Evolutionary conservation across 2,329 filamentous ascomycete species (phyloP), one percentile per base, ranked within the genome.

Genomic region (Fusarium fracticaudum): DNA sequence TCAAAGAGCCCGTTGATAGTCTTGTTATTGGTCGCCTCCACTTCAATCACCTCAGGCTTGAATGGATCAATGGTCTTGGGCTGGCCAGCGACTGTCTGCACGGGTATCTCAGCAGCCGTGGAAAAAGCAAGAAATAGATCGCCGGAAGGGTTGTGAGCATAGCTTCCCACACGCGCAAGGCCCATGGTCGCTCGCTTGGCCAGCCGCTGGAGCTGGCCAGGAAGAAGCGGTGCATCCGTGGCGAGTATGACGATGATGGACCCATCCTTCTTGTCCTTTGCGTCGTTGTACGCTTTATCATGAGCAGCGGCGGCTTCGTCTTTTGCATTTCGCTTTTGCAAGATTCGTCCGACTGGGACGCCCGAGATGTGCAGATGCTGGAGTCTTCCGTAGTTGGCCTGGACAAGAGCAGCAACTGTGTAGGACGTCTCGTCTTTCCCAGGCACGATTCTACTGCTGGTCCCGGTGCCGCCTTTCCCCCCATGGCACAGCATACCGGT

Each of bases 401-500:
- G 47, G 15, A 51, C 47, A 18, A 51, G 47, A 7, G 47, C 47
- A 2, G 47, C 47, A 18, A 51, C 47, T 1, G 47, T 51, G 11
- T 33, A 33, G 0, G 22, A 51, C 1, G 15, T 51, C 5, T 18
- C 22, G 22, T 18, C 3, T 2, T 51, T 2, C 5, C 47, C 29
- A 7, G 22, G 22, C 3, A 51, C 29, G 22, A 33, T 51, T 33
- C 47, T 33, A 2, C 47, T 51, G 8, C 47, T 51, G 4, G 47
- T 51, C 0, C 29, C 47, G 1, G 47, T 51, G 4, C 47, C 47
- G 8, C 47, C 47, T 18, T 51, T 51, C 1, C 47, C 11, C 0
- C 47, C 47, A 10, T 51, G 47, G 6, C 47, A 51, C 15, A 51
- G 11, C 47, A 51, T 51, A 8, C 47, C 47, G 24, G 29, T 51